phyloP scores from a whole-genome alignment of 2,329 filamentous ascomycete genomes.

The Fusarium kyushuense region DNA sequence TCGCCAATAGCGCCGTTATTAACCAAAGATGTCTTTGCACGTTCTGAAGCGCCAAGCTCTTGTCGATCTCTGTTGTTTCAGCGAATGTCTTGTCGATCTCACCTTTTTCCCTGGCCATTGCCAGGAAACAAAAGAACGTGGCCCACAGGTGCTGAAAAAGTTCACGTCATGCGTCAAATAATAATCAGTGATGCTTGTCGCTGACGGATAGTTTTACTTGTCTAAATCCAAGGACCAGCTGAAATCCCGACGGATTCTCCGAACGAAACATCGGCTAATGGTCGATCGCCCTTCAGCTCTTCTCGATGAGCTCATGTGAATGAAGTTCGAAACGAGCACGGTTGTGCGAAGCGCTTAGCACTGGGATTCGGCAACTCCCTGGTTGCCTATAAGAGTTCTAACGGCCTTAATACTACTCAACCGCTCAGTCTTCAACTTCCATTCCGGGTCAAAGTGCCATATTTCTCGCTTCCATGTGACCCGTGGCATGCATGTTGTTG shows the following conservation, averaged over 20 bases:
- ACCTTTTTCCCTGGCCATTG: slow-evolving; percentile 13
- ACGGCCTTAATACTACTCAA: not conserved
- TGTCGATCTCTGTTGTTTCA: slow-evolving; percentile 36
- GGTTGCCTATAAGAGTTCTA: not conserved
- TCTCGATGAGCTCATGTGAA: not conserved
- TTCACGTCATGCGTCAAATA: slow-evolving; percentile 34
- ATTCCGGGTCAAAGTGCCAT: not conserved
- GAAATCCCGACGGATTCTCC: slow-evolving; percentile 31
- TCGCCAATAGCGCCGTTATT: slow-evolving; percentile 35
- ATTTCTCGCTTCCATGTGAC: not conserved
- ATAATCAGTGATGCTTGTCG: slow-evolving; percentile 18
- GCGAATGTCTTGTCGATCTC: slow-evolving; percentile 38
- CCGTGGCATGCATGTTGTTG: not conserved
- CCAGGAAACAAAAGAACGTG: slow-evolving; percentile 22
- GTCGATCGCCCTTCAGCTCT: slow-evolving; percentile 10
- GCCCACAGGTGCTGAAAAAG: slow-evolving; percentile 17
- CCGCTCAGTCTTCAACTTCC: not conserved
- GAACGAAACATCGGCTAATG: slow-evolving; percentile 32
- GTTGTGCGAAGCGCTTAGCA: slow-evolving; percentile 19
- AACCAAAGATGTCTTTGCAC: slow-evolving; percentile 25
- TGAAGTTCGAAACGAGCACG: slow-evolving; percentile 8
- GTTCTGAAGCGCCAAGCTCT: slow-evolving; percentile 23
- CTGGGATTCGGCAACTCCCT: not conserved
- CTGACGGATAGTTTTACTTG: slow-evolving; percentile 9
- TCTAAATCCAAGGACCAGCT: slow-evolving; percentile 5